Evolutionary conservation across 139 green algal species (phyloP), one percentile per base, ranked within the genome.

Genomic region (Eudorina sp.): DNA sequence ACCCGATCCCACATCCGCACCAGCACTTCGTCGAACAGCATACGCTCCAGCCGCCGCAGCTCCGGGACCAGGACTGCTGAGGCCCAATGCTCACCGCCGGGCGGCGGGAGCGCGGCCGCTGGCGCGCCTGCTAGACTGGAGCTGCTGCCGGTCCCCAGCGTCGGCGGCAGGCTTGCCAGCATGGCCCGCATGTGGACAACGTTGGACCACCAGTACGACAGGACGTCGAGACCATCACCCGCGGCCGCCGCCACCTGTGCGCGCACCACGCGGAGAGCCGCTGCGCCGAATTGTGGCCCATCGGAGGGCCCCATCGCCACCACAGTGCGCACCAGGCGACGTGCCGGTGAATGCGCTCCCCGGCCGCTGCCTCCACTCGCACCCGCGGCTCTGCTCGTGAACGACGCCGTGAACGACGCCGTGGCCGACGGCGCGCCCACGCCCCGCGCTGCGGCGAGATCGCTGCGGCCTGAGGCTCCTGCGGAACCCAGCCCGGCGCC

Each of bases 281-380:
- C 85, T 40, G 91, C 70, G 34, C 91, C 95, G 88, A 98, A 97
- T 0, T 85, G 53, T 29, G 91, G 62, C 72, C 95, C 91, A 60
- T 92, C 85, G 21, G 66, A 43, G 14, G 36, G 53, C 29, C 96
- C 94, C 43, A 97, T 90, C 77, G 84, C 91, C 82, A 97, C 92
- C 75, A 97, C 91, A 40, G 95, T 98, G 29, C 96, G 90, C 1
- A 95, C 95, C 18, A 97, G 76, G 36, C 96, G 93, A 29, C 96
- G 90, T 0, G 96, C 96, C 0, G 95, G 94, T 14, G 94, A 92
- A 73, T 98, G 95, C 36, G 94, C 51, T 1, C 46, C 62, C 19
- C 92, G 83, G 43, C 41, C 89, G 85, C 23, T 48, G 19, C 36
- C 27, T 4, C 45, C 27, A 36, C 31, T 46, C 58, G 25, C 60